Conservation (phyloP, 106 monocot species). For the Phalaenopsis equestris region DNA sequence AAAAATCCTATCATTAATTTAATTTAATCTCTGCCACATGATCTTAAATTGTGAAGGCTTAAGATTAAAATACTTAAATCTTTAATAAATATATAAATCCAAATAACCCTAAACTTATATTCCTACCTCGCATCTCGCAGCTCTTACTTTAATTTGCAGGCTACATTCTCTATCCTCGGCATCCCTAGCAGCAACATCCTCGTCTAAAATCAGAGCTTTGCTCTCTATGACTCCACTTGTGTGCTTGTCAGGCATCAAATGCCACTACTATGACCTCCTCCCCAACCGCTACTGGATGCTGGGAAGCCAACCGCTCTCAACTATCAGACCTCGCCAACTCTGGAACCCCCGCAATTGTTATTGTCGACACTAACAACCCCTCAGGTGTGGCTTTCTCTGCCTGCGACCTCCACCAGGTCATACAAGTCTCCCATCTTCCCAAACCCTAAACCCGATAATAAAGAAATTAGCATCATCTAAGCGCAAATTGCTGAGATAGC, state of each 20-base stretch:
- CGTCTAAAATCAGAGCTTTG: conserved; percentile 76
- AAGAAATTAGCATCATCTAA: neutral
- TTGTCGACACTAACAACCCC: conserved; percentile 93
- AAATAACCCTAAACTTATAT: too few species aligned
- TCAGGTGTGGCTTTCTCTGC: conserved; percentile 72
- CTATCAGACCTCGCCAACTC: conserved; percentile 38
- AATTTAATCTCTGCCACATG: too few species aligned
- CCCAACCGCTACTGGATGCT: conserved; percentile 18
- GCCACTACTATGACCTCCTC: conserved; percentile 70
- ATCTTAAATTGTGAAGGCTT: too few species aligned
- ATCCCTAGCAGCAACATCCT: conserved; percentile 56
- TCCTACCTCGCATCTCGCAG: too few species aligned
- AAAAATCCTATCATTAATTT: too few species aligned
- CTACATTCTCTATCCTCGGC: conserved; percentile 42
- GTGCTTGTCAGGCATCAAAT: conserved; percentile 43
- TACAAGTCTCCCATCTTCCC: neutral
- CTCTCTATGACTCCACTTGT: conserved; percentile 68
- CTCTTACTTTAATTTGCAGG: conserved; percentile 21
- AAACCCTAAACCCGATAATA: neutral
- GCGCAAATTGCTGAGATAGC: conserved; percentile 75
- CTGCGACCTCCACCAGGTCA: conserved; percentile 56
- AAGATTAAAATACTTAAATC: too few species aligned
- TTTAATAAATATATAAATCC: too few species aligned
- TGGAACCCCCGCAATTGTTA: conserved; percentile 48
- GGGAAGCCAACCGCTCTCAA: conserved; percentile 58